Evolutionary conservation across 225 moss, liverwort and hornwort species (phyloP).

Genomic region (Neckera pumila): DNA sequence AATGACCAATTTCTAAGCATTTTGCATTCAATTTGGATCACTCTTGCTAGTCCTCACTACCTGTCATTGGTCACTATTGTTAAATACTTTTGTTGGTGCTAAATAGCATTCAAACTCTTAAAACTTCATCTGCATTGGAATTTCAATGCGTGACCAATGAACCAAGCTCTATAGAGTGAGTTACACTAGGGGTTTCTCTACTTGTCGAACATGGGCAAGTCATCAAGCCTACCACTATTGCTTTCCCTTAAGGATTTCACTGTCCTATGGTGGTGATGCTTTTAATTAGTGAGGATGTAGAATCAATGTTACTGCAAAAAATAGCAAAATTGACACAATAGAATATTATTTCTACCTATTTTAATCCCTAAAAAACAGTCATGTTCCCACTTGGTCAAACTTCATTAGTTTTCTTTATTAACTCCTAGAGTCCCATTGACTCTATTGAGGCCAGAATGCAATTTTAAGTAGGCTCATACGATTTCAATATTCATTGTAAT

Average conservation of each 20-base stretch:
- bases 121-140: no score
- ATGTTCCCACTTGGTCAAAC: neutral
- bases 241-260: no score
- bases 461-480: no score
- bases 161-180: no score
- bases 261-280: accelerated
- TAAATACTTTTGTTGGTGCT: no score
- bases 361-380: no score
- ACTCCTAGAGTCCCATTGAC: no score
- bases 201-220: accelerated
- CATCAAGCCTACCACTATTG: accelerated
- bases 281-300: neutral
- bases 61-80: no score
- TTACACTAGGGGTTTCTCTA: accelerated
- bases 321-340: neutral
- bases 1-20: neutral
- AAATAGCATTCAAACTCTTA: accelerated
- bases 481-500: no score
- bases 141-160: no score
- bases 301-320: neutral
- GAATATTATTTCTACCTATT: neutral
- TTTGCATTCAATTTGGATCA: neutral
- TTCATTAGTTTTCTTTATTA: neutral
- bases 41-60: accelerated
- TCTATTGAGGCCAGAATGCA: no score